Evolutionary conservation across 2,329 filamentous ascomycete species (phyloP).

Genomic region (Neocucurbitaria cava): DNA sequence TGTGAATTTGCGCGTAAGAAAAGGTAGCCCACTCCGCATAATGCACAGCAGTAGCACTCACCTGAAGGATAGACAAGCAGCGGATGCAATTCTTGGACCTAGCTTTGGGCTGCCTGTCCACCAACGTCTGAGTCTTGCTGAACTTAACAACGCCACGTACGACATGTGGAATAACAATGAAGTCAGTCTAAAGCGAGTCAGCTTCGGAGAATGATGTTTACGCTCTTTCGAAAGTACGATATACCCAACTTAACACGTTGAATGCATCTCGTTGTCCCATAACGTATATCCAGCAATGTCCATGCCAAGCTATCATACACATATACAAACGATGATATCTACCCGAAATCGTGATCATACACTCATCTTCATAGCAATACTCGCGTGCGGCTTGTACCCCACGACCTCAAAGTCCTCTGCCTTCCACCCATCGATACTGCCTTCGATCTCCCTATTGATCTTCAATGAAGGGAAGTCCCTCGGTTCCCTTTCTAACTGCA

Average conservation of each 20-base stretch:
- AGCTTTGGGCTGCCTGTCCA: too few relatives aligned
- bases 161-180: too few relatives aligned
- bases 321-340: neutral
- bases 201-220: too few relatives aligned
- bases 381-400: constrained; percentile 89
- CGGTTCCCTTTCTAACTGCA: constrained; percentile 82
- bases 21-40: too few relatives aligned
- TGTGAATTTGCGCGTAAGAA: too few relatives aligned
- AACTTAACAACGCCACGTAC: too few relatives aligned
- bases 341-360: constrained; percentile 60
- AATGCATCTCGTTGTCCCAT: neutral
- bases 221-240: too few relatives aligned
- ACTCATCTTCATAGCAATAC: constrained; percentile 98
- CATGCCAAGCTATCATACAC: neutral
- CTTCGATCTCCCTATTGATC: constrained; percentile 71
- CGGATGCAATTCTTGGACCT: too few relatives aligned
- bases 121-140: too few relatives aligned
- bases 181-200: too few relatives aligned
- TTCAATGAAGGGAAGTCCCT: constrained; percentile 79
- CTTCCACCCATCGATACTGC: constrained; percentile 89
- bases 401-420: constrained; percentile 85
- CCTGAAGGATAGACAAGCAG: too few relatives aligned
- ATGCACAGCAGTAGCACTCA: too few relatives aligned
- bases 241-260: neutral
- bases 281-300: neutral